These are phyloP conservation scores for Falciphora oryzae DNA, from an alignment of 2,329 filamentous ascomycete species.

Conservation along the genomic window DNA sequence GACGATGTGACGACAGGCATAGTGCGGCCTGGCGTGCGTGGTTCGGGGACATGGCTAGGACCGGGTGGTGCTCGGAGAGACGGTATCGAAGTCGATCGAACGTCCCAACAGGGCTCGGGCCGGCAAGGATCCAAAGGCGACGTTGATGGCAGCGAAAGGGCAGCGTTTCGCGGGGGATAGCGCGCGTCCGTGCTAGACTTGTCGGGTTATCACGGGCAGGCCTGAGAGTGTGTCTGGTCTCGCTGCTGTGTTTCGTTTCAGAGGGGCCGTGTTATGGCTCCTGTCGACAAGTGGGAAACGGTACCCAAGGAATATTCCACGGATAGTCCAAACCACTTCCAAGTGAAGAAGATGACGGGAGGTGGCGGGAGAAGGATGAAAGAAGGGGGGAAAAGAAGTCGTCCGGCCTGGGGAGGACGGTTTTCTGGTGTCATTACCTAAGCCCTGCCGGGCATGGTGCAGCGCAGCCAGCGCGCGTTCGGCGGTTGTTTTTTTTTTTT, in stretches of 20 bases:
- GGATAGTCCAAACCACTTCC: background rate
- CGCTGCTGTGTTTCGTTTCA: background rate
- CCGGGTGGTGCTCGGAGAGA: background rate
- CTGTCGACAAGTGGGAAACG: background rate
- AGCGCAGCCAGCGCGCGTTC: background rate
- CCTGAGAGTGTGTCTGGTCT: background rate
- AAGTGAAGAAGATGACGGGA: background rate
- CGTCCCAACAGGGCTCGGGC: background rate
- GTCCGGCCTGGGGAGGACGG: background rate
- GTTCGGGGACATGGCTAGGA: background rate
- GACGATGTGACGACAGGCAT: background rate
- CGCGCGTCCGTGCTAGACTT: background rate
- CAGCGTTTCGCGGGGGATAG: background rate
- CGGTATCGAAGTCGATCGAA: background rate
- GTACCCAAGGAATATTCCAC: background rate
- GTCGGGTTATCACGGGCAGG: background rate
- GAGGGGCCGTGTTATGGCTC: background rate
- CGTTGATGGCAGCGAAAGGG: background rate
- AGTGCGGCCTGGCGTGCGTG: background rate
- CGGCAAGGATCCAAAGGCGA: background rate
- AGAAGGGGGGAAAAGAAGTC: background rate
- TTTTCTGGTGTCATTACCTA: background rate
- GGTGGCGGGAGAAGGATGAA: background rate
- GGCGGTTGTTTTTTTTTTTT: background rate
- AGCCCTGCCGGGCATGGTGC: background rate